Evolutionary conservation across 2,329 filamentous ascomycete genomes (phyloP).

Genomic region (Monilinia vaccinii-corymbosi): DNA sequence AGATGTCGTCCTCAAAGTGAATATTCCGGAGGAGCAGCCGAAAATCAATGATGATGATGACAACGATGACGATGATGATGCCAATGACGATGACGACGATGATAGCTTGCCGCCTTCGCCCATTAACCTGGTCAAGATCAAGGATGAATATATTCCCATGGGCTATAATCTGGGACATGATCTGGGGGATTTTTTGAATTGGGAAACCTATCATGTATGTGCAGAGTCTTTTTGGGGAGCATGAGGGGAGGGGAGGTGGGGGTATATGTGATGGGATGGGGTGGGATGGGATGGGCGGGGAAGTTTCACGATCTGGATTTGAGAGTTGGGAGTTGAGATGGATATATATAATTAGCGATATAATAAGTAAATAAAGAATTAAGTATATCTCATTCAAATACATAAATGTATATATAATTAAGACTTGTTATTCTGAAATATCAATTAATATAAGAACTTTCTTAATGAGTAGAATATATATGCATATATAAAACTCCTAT

Average conservation of each 20-base stretch:
- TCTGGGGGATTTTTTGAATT: slow-evolving; percentile 48
- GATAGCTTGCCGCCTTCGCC: slow-evolving; percentile 20
- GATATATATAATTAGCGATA: too few species aligned
- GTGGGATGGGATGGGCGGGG: too few species aligned
- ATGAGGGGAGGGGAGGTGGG: background rate
- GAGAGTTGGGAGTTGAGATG: background rate
- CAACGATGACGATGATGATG: background rate
- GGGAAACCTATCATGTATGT: slow-evolving; percentile 35
- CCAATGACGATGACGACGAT: too few species aligned
- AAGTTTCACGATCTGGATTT: too few species aligned
- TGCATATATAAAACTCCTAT: too few species aligned
- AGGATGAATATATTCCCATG: slow-evolving; percentile 42
- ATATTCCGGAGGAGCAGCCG: background rate
- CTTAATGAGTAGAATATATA: too few species aligned
- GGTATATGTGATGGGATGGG: background rate
- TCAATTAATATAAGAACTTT: too few species aligned
- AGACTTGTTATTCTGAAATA: too few species aligned
- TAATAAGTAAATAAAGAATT: too few species aligned
- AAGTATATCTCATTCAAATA: too few species aligned
- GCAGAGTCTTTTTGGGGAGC: slow-evolving; percentile 9
- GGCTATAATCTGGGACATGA: slow-evolving; percentile 52
- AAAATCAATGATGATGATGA: background rate
- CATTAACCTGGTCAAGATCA: slow-evolving; percentile 16
- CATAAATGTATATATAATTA: background rate
- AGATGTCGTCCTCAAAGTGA: background rate